Base-by-base conservation (phyloP, 495 filamentous ascomycete genomes). In the Trichoderma erinaceum region DNA sequence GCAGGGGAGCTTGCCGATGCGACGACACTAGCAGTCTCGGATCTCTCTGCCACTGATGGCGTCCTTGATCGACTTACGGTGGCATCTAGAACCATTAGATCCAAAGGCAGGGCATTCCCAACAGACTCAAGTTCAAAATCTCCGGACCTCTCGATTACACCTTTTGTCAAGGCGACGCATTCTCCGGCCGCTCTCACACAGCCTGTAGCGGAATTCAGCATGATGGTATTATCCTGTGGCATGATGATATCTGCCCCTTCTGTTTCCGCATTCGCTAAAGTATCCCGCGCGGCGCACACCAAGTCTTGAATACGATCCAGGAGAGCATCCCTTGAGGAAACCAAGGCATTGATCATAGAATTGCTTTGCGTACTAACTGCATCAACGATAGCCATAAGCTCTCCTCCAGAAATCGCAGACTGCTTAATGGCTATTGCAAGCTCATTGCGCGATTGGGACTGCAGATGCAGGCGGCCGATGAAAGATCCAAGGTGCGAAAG, bases 171-270 rank as follows among this genome's bases (percentile, higher is more conserved):
- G 6, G 88, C 88, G 25, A 96, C 88, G 75, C 95, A 97, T 71
- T 97, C 93, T 18, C 93, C 93, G 65, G 92, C 92, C 41, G 90
- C 88, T 68, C 92, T 88, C 46, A 98, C 93, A 77, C 95, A 98
- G 61, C 88, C 87, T 7, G 92, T 97, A 44, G 95, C 94, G 21
- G 92, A 90, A 35, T 83, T 83, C 41, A 95, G 85, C 67, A 97
- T 82, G 18, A 87, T 85, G 70, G 87, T 89, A 52, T 91, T 91
- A 70, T 94, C 90, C 65, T 92, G 87, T 0, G 89, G 89, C 77
- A 96, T 85, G 56, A 96, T 88, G 10, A 95, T 80, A 67, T 92
- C 90, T 64, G 90, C 88, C 27, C 87, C 86, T 7, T 87, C 85
- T 0, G 82, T 78, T 23, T 84, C 82, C 38, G 84, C 80, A 6